Base-by-base conservation (phyloP, 2,329 filamentous ascomycete species). In the Alternaria hordeiaustralica region DNA sequence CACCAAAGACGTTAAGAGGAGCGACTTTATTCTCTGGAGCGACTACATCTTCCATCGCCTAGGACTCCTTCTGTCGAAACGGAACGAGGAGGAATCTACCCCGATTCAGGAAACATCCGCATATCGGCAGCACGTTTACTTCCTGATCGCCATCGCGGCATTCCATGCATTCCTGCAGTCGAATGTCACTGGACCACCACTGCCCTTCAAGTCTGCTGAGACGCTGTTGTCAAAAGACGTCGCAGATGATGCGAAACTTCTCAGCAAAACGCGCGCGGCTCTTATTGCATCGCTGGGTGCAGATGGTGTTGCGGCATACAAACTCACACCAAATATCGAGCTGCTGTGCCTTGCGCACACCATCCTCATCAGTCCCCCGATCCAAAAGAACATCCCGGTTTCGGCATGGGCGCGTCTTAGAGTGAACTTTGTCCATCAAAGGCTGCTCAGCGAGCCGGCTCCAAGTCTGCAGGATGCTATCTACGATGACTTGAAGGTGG, bases 241-340 rank as follows among this genome's bases (percentile, higher is more conserved):
- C 4, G 83, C 81, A 65, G 67, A 67, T 3, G 73, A 80, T 60
- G 46, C 67, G 3, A 61, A 73, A 18, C 65, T 71, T 5, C 69
- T 86, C 1, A 79, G 80, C 46, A 75, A 78, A 1, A 61, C 71
- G 9, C 71, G 87, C 58, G 84, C 85, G 65, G 80, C 85, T n/a
- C 88, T 94, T 55, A 83, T 97, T n/a, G 81, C 82, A 3, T 87
- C 87, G 15, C 84, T 98, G 9, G 88, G 90, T 23, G 85, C 93
- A 1, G 96, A 99, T 78, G 96, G 96, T 11, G 90, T 96, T 49
- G 90, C 92, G 0, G 91, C 92, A 0, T 99, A 98, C 79, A 88
- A 90, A 51, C 86, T 97, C 61, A 94, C 94, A 20, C 93, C 94
- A 1, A 87, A 92, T 68, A 85, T 97, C 13, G 93, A 97, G 76